Evolutionary conservation across 495 filamentous ascomycete species (phyloP), one percentile per base, ranked within the genome.

Genomic region (Aspergillus asperescens): DNA sequence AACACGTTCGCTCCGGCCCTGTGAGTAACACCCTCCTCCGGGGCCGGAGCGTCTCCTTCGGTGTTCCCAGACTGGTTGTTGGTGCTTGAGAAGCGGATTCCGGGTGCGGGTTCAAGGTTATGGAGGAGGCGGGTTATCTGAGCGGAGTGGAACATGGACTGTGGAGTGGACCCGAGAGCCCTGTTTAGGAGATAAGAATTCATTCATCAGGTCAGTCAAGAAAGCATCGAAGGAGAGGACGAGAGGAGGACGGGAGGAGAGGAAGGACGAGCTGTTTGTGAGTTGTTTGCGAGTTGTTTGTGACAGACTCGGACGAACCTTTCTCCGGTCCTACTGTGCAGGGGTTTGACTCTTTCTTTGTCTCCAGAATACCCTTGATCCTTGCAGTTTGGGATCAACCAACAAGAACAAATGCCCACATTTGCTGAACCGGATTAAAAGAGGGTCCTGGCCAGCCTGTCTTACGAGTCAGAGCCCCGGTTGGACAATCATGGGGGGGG

Each of bases 141-240:
- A 12, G 82, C 75, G 52, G 77, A 67, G 59, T 87, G 78, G 54
- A 92, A 81, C 13, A 70, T 70, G 55, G 79, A 73, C 23, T 82
- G 81, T 40, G 71, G 68, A 25, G 85, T 69, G 58, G 72, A 76
- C 62, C 89, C 89, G 12, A 81, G 68, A 44, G 85, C 78, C 65
- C 87, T 81, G 62, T 85, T 81, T 57, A 93, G 74, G 18, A 94
- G 78, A 60, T 83, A 81, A 48, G 80, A 78, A 82, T 89, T 88
- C 89, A 94, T 93, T 73, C 82, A 87, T 85, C 9, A 55, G 56
- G 45, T n/a, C 16, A 15, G n/a, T 12, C 31, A 16, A 20, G 2
- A n/a, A 23, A 16, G 12, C 13, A 16, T 23, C 19, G 13, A 27
- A 13, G 16, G 32, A 35, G 4, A n/a, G 32, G 32, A 4, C 7